A percentile compares a stretch with the other conserved stretches of the same genome.
phyloP scores from a whole-genome alignment of 2,329 filamentous ascomycete species.

The Colletotrichum musae region DNA sequence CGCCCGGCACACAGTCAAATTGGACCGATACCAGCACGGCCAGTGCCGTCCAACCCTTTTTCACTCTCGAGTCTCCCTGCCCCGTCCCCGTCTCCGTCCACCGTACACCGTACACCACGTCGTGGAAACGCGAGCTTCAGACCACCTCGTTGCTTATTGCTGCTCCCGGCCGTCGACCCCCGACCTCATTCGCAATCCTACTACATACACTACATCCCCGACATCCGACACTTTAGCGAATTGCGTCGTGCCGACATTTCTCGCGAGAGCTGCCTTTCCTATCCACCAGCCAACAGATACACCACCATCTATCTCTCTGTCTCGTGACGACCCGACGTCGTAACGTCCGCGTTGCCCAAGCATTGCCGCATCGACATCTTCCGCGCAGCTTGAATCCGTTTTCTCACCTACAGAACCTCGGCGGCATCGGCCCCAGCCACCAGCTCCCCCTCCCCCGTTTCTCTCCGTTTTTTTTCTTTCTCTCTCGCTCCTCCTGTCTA shows the following conservation, averaged over 20 bases:
- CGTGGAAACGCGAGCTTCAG: slow-evolving; percentile 39
- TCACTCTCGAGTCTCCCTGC: slow-evolving; percentile 24
- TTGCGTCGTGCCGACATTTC: slow-evolving; percentile 12
- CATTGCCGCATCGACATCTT: background rate
- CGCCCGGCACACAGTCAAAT: slow-evolving; percentile 36
- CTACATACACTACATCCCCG: slow-evolving; percentile 7
- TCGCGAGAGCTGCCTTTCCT: slow-evolving; percentile 14
- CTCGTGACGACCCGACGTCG: background rate
- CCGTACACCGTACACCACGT: slow-evolving; percentile 23
- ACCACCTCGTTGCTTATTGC: slow-evolving; percentile 41
- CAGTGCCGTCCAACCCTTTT: slow-evolving; percentile 23
- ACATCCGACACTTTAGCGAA: slow-evolving; percentile 22
- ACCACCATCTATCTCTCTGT: slow-evolving; percentile 1
- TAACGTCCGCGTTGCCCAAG: background rate
- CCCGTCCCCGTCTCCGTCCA: slow-evolving; percentile 20
- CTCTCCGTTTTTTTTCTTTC: background rate
- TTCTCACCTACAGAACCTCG: background rate
- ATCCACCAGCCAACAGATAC: background rate
- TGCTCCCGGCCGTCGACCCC: slow-evolving; percentile 23
- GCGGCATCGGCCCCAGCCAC: slow-evolving; percentile 4
- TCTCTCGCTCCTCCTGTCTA: background rate
- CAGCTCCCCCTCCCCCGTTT: background rate
- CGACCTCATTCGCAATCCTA: slow-evolving; percentile 22
- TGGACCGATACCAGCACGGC: slow-evolving; percentile 32
- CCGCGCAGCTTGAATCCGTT: background rate